phyloP scores from a whole-genome alignment of 2,329 filamentous ascomycete species.

The Camillea tinctor region DNA sequence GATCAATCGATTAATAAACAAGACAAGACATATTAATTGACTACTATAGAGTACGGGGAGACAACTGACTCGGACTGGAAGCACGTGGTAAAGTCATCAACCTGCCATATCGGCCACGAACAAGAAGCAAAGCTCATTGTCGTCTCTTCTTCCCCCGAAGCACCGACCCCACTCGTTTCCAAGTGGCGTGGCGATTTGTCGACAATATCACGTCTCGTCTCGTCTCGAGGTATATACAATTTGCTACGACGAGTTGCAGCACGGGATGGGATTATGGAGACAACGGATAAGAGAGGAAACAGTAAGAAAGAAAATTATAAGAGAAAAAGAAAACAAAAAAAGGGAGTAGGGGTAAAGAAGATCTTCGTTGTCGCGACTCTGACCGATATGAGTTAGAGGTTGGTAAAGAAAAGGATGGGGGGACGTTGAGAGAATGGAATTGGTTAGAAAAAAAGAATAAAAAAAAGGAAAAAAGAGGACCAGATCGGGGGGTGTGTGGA shows the following conservation, averaged over 20 bases:
- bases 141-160: slow-evolving; percentile 17
- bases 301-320: background rate
- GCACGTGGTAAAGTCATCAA: slow-evolving; percentile 63
- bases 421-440: no score
- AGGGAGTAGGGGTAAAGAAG: no score
- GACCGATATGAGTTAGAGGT: background rate
- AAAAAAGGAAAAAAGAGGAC: background rate
- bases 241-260: background rate
- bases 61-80: slow-evolving; percentile 65
- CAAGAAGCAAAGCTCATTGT: slow-evolving; percentile 50
- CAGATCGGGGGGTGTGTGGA: background rate
- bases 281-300: background rate
- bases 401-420: no score
- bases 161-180: slow-evolving; percentile 4
- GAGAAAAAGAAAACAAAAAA: no score
- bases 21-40: background rate
- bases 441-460: no score
- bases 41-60: background rate
- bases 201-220: no score
- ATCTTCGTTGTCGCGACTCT: background rate
- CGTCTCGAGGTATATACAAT: background rate
- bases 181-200: slow-evolving; percentile 1
- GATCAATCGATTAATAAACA: slow-evolving; percentile 2
- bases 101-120: slow-evolving; percentile 58
- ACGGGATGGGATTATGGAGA: background rate